Evolutionary conservation across 768 basidiomycete genomes (phyloP).

Genomic region (Russula ochroleuca): DNA sequence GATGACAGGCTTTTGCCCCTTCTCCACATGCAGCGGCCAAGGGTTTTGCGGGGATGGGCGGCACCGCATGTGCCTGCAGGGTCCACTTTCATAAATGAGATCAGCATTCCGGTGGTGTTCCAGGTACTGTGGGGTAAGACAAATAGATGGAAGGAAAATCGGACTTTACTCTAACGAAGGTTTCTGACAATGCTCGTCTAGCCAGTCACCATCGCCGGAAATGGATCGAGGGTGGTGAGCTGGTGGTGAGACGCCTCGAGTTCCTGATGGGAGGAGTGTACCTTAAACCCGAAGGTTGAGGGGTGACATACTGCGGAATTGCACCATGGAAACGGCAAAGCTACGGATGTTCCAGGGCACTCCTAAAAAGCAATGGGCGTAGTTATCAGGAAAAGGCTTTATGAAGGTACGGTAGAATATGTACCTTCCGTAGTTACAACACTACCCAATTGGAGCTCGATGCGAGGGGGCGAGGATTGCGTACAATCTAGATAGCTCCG

Average conservation of each 20-base stretch:
- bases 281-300: not conserved
- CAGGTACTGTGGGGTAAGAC: not conserved
- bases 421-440: not conserved
- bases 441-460: not conserved
- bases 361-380: not conserved
- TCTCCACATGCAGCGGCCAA: not conserved
- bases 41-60: not conserved
- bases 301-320: not conserved
- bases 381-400: conserved; percentile 2
- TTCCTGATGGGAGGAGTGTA: not conserved
- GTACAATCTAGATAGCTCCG: not conserved
- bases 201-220: not conserved
- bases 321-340: not conserved
- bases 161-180: not conserved
- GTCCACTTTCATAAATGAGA: not conserved
- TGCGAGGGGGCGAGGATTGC: not conserved
- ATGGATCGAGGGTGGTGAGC: not conserved
- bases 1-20: not conserved
- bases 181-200: not conserved
- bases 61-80: conserved; percentile 7
- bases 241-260: not conserved
- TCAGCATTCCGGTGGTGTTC: not conserved
- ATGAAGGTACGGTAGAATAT: conserved; percentile 2
- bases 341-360: not conserved
- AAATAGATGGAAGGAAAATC: not conserved